Conservation (phyloP, 148 eudicot species). For the Amaranthus cruentus region DNA sequence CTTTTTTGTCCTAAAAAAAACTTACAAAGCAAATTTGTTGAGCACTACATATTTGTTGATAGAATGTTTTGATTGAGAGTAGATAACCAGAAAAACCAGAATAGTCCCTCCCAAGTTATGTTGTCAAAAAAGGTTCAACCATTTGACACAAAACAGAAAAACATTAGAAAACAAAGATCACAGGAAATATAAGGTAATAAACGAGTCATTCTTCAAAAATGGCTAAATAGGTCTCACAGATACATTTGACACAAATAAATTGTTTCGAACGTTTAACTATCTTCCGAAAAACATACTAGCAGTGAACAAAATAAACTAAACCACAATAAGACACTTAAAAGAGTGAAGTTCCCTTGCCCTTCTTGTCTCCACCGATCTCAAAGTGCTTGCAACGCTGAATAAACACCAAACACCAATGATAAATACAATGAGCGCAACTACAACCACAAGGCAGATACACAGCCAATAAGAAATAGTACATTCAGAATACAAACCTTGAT, state of each 20-base stretch:
- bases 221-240: slow-evolving; percentile 3
- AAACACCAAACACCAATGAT: neutral
- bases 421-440: neutral
- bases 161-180: neutral
- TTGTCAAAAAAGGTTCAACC: no score
- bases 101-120: no score
- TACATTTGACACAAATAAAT: neutral
- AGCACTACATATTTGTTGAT: no score
- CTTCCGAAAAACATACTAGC: slow-evolving; percentile 4
- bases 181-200: neutral
- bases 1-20: no score
- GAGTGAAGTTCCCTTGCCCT: slow-evolving; percentile 55
- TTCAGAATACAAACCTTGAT: slow-evolving; percentile 46
- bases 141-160: neutral
- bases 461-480: neutral
- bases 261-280: slow-evolving; percentile 8
- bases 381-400: slow-evolving; percentile 61
- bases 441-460: neutral
- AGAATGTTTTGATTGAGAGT: no score
- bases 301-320: slow-evolving; percentile 9
- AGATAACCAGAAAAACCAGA: no score
- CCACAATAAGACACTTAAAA: slow-evolving; percentile 25
- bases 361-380: slow-evolving; percentile 69
- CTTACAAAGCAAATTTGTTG: no score
- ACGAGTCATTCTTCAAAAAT: neutral